Base-by-base conservation (phyloP, 2,329 filamentous ascomycete species). In the Colletotrichum chrysophilum region DNA sequence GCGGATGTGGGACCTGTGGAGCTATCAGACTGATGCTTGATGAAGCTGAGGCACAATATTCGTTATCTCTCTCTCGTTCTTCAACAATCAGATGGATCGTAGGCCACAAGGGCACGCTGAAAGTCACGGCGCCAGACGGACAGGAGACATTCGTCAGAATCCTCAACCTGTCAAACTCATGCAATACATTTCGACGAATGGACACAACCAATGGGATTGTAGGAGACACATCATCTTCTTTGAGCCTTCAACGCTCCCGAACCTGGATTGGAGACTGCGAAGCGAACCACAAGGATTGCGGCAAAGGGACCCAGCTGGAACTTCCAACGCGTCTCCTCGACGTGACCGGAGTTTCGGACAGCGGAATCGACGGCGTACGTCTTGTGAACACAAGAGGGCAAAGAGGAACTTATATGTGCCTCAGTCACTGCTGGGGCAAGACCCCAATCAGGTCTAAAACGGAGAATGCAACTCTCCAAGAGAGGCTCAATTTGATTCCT, bases 381-480 rank as follows among this genome's bases (percentile, higher is more conserved):
- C 68, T 70, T 9, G 60, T 38, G 13, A 4, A 30, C 7, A 70
- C 68, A 14, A n/a, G 28, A 3, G 68, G 58, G 7, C 26, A 72
- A 16, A 34, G 6, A 1, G 70, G 61, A 2, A 67, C 64, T 5
- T 72, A 72, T 18, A 52, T 67, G 4, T 72, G 70, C 9, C 62
- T 72, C 4, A 70, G 68, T n/a, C 68, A 70, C 18, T 70, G 68
- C 38, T 70, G 68, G 68, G 68, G 68, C 2, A 55, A 55, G 21
- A 30, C 55, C n/a, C 8, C 18, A 12, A 65, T 70, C n/a, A 6
- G 36, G 2, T 64, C 28, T 28, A 70, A 64, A 28, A 70, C 68
- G 30, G 30, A 70, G 2, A 70, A 24, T 2, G 28, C 9, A 4
- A 64, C 5, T 12, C 18, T 70, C 1, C 58, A 52, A 5, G 6